Base-by-base conservation (phyloP, 2,329 filamentous ascomycete species). In the Fusarium acutatum region DNA sequence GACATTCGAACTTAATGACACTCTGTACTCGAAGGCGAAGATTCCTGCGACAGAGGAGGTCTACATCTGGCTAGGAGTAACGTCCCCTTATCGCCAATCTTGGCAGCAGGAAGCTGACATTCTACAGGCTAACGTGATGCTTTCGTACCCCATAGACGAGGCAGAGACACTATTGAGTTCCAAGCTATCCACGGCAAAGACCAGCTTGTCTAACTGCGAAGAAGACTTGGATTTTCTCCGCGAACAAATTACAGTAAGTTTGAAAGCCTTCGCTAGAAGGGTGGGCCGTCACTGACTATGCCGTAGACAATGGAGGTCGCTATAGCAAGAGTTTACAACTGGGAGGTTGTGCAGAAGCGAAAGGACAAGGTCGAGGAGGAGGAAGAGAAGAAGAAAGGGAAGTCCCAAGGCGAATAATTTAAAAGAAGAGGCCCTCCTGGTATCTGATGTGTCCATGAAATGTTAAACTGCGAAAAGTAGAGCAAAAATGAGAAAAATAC, bases 241-340 rank as follows among this genome's bases (percentile, higher is more conserved):
- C 70, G 96, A 98, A 82, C 96, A 99, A 84, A 97, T 99, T 77
- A 99, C 96, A 72, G 95, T 97, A 85, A 76, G 90, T 83, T 67
- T 32, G 9, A 35, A 44, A 28, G 30, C 46, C 49, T 35, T 6
- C 26, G 32, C 63, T n/a, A 28, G 52, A 8, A 40, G 8, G 44
- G 14, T 26, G 37, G 46, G 28, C n/a, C 14, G 3, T 24, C 37
- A 74, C 69, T 66, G 13, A 64, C 30, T 20, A 53, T 56, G 63
- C 37, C 24, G n/a, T 75, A 97, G 94, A 98, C 95, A 0, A 92
- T 99, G 86, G 96, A 99, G 83, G 96, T 99, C 38, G 96, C 96
- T 8, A 95, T 96, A 44, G 96, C 96, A 28, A 89, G 96, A 73
- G 95, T 99, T n/a, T 98, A 99, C 84, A 99, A 99, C 83, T 98